A percentile compares a stretch with the other conserved stretches of the same genome.
Conservation (phyloP, 1,284 basidiomycete species). For the Calocybe gambosa region DNA sequence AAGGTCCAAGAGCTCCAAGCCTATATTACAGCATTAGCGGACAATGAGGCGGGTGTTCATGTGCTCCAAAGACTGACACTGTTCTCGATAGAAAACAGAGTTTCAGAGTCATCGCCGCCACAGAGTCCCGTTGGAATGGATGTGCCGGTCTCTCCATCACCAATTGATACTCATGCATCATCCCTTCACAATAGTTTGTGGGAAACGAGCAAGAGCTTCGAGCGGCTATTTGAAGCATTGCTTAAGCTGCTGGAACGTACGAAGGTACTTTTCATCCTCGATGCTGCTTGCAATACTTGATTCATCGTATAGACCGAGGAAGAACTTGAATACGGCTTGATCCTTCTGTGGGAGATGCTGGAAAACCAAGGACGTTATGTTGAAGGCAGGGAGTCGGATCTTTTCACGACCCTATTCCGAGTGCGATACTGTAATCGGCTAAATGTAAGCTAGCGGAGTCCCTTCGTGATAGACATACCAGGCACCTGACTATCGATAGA, state of each 20-base stretch:
- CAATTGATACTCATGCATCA: slow-evolving; percentile 34
- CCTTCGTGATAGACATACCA: slow-evolving; percentile 3
- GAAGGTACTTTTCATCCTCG: slow-evolving; percentile 36
- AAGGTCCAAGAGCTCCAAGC: slow-evolving; percentile 42
- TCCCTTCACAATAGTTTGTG: slow-evolving; percentile 52
- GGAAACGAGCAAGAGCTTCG: slow-evolving; percentile 61
- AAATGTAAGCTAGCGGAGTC: slow-evolving; percentile 41
- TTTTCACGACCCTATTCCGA: slow-evolving; percentile 57
- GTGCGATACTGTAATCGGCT: slow-evolving; percentile 64
- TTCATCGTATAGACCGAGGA: slow-evolving; percentile 42
- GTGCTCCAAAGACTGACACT: slow-evolving; percentile 56
- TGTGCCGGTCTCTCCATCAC: slow-evolving; percentile 44
- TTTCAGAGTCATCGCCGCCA: slow-evolving; percentile 40
- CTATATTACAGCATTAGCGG: slow-evolving; percentile 47
- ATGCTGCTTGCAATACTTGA: not conserved
- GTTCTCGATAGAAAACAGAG: slow-evolving; percentile 55
- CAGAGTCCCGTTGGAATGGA: slow-evolving; percentile 33
- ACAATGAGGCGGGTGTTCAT: slow-evolving; percentile 42
- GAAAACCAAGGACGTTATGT: slow-evolving; percentile 59
- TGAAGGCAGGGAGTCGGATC: slow-evolving; percentile 67
- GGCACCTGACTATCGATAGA: slow-evolving; percentile 33
- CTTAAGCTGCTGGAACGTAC: slow-evolving; percentile 51
- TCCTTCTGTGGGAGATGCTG: slow-evolving; percentile 72
- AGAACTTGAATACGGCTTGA: slow-evolving; percentile 65
- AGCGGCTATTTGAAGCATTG: slow-evolving; percentile 57